A percentile compares a stretch with the other conserved stretches of the same genome.
phyloP scores from a whole-genome alignment of 1,284 basidiomycete genomes.

The Porogramme epimiltina region DNA sequence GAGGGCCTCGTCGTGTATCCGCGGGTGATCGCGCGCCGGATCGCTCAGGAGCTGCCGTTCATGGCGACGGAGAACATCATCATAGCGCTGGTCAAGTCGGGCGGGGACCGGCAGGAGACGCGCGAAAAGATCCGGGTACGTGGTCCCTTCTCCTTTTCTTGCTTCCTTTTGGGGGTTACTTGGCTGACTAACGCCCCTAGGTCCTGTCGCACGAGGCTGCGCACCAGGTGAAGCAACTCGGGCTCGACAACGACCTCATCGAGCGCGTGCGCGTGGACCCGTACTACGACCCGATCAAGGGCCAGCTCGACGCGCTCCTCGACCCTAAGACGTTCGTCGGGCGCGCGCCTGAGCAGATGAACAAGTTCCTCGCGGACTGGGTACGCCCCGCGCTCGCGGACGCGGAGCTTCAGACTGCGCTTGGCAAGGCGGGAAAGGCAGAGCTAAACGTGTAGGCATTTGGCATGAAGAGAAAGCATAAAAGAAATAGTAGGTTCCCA shows the following conservation, averaged over 20 bases:
- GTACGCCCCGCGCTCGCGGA: conserved; percentile 82
- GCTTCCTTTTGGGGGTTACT: too few relatives aligned
- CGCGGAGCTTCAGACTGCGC: conserved; percentile 62
- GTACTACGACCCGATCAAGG: conserved; percentile 67
- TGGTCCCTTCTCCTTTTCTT: too few relatives aligned
- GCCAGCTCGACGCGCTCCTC: conserved; percentile 67
- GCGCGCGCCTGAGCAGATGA: conserved; percentile 92
- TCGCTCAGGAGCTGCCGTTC: conserved; percentile 95
- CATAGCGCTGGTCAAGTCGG: conserved; percentile 97
- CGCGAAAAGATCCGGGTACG: conserved; percentile 98
- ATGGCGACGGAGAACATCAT: conserved; percentile 99
- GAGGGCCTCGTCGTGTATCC: conserved; percentile 99
- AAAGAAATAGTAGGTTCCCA: too few relatives aligned
- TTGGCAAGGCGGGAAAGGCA: conserved; percentile 40
- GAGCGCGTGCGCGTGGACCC: conserved; percentile 75
- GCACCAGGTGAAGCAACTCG: conserved; percentile 93
- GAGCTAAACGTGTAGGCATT: conserved; percentile 40
- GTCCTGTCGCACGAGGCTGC: conserved; percentile 96
- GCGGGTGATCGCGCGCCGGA: conserved; percentile 89
- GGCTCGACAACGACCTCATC: conserved; percentile 96
- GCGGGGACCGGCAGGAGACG: conserved; percentile 95
- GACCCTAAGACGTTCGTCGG: conserved; percentile 89
- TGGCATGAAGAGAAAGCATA: too few relatives aligned
- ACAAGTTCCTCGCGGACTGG: conserved; percentile 86
- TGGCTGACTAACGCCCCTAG: too few relatives aligned